Percentiles rank a stretch among this genome's conserved stretches.
These are phyloP conservation scores for Chaetomium strumarium DNA, from an alignment of 2,329 filamentous ascomycete species.

Conservation along the genomic window DNA sequence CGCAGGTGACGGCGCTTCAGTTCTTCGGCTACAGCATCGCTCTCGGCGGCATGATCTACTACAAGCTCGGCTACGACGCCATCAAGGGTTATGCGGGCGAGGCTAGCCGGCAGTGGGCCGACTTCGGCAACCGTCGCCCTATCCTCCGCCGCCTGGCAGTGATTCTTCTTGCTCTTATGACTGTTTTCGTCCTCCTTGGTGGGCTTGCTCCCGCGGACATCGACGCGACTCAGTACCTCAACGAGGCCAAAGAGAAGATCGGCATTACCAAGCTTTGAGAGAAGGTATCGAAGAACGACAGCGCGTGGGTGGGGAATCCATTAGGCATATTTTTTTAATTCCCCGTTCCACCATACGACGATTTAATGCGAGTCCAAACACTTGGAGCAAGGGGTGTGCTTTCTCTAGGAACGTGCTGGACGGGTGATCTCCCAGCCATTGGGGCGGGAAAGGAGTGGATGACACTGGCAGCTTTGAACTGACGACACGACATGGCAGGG, in stretches of 20 bases:
- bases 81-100: conserved; percentile 73
- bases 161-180: conserved; percentile 55
- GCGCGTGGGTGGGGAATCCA: conserved; percentile 6
- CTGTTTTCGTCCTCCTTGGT: conserved; percentile 65
- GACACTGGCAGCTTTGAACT: not conserved
- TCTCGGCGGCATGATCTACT: conserved; percentile 73
- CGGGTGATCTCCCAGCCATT: not conserved
- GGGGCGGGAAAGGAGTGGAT: not conserved
- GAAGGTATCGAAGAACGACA: not conserved
- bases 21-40: conserved; percentile 81
- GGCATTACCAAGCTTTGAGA: conserved; percentile 32
- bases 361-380: conserved; percentile 8
- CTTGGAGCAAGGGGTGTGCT: not conserved
- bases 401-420: not conserved
- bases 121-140: conserved; percentile 74
- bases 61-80: conserved; percentile 79
- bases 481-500: conserved; percentile 3
- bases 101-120: conserved; percentile 72
- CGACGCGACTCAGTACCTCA: conserved; percentile 45
- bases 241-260: conserved; percentile 45
- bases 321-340: conserved; percentile 7
- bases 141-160: conserved; percentile 72
- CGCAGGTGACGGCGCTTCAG: conserved; percentile 67
- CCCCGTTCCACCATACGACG: not conserved
- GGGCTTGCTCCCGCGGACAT: conserved; percentile 59